Conservation (phyloP, 306 rosid genomes). For the Aeschynomene evenia region DNA sequence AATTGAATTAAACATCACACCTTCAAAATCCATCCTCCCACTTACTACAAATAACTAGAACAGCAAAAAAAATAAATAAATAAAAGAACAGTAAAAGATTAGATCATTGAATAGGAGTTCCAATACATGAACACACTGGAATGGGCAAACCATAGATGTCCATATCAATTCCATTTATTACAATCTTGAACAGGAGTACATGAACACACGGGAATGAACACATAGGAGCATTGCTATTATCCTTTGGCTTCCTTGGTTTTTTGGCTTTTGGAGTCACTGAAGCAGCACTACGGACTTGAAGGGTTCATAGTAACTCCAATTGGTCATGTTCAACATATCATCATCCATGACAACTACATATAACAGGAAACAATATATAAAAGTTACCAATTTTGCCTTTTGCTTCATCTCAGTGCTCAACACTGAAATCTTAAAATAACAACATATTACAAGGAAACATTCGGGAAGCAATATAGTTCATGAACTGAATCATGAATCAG, state of each 20-base stretch:
- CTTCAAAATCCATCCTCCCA: no score
- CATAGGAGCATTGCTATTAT: constrained; percentile 40
- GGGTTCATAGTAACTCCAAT: constrained; percentile 95
- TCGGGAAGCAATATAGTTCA: not conserved
- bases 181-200: no score
- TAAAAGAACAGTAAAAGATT: no score
- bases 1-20: no score
- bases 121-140: constrained; percentile 93
- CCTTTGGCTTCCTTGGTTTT: constrained; percentile 77
- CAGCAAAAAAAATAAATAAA: no score
- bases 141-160: constrained; percentile 87
- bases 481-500: not conserved
- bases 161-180: constrained; percentile 83
- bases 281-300: constrained; percentile 50
- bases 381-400: constrained; percentile 7
- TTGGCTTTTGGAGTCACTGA: constrained; percentile 60
- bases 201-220: constrained; percentile 64
- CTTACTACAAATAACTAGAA: no score
- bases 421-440: constrained; percentile 6
- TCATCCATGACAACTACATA: constrained; percentile 82
- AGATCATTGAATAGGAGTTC: no score
- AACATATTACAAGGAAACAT: not conserved
- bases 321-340: constrained; percentile 87
- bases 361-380: constrained; percentile 30
- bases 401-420: constrained; percentile 20